These are phyloP conservation scores for Theileria orientalis DNA, from an alignment of 169 alveolate species.

Conservation along the genomic window DNA sequence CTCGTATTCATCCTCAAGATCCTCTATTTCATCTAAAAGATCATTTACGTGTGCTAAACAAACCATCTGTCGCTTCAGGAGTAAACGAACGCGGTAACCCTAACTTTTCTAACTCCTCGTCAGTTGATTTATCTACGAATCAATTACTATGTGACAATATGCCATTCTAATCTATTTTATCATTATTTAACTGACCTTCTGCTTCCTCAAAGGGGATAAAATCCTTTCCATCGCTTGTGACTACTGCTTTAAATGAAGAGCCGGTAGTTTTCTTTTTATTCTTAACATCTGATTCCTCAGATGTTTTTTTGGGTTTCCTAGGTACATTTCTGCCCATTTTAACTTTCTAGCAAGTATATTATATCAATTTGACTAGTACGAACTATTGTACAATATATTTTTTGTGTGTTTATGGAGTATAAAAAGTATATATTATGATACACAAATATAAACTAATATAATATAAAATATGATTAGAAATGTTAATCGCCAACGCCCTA, in stretches of 20 bases:
- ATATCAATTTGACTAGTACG: neutral
- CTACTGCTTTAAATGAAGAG: neutral
- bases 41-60: slow-evolving; percentile 3
- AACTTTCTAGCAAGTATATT: neutral
- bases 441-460: neutral
- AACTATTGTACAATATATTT: neutral
- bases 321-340: neutral
- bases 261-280: slow-evolving; percentile 10
- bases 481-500: too few relatives aligned
- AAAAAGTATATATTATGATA: neutral
- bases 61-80: slow-evolving; percentile 34
- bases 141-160: neutral
- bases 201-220: slow-evolving; percentile 45
- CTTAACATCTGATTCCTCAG: neutral
- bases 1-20: slow-evolving; percentile 33
- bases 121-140: slow-evolving; percentile 35
- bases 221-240: slow-evolving; percentile 16
- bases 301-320: slow-evolving; percentile 7
- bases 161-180: neutral
- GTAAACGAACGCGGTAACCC: slow-evolving; percentile 35
- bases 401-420: neutral
- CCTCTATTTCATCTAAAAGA: neutral
- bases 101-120: slow-evolving; percentile 51
- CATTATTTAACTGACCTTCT: slow-evolving; percentile 4
- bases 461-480: neutral